phyloP scores from a whole-genome alignment of 169 alveolate genomes.

The Sarcocystis neurona region DNA sequence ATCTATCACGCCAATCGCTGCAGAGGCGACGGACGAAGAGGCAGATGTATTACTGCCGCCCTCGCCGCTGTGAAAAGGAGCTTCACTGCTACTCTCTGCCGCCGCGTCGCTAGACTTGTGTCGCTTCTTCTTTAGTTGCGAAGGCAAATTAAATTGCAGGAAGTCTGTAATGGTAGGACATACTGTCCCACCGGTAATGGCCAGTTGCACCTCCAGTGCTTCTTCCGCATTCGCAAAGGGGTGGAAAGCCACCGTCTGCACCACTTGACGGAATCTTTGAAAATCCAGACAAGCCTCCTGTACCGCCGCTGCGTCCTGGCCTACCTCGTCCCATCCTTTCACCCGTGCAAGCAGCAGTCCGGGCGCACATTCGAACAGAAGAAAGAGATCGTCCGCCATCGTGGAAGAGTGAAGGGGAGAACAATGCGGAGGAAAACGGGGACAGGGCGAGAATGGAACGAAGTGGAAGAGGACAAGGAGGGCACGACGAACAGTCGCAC shows the following conservation, averaged over 20 bases:
- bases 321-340: conserved; percentile 72
- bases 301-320: conserved; percentile 54
- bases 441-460: neutral
- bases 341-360: conserved; percentile 73
- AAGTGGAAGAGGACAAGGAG: neutral
- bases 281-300: conserved; percentile 59
- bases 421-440: neutral
- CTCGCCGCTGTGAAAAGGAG: no score
- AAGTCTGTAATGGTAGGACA: conserved; percentile 54
- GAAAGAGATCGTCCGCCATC: conserved; percentile 33
- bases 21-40: neutral
- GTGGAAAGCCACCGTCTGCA: conserved; percentile 56
- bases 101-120: neutral
- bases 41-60: neutral
- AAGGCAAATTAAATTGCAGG: conserved; percentile 56
- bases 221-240: conserved; percentile 65
- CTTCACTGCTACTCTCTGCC: neutral
- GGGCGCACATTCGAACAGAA: conserved; percentile 68
- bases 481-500: neutral
- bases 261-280: conserved; percentile 40
- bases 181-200: conserved; percentile 54
- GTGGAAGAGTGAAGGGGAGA: neutral
- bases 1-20: conserved; percentile 53
- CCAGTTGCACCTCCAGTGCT: conserved; percentile 63
- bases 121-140: conserved; percentile 26